Evolutionary conservation across 176 grass and related monocot genomes (phyloP).

Genomic region (Aechmea fasciata): DNA sequence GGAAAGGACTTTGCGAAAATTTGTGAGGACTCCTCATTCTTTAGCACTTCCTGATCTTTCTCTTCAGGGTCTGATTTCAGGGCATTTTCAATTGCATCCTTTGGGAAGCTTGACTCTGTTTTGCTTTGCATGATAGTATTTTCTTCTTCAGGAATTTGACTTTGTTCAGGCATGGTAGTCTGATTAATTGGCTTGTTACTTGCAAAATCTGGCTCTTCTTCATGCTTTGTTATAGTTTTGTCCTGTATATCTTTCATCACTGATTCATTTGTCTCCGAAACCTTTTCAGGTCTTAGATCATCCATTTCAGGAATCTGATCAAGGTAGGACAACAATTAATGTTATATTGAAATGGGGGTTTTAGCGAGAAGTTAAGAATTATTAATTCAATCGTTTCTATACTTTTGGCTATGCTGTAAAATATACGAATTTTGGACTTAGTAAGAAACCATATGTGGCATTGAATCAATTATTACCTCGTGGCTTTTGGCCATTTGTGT

Average conservation of each 20-base stretch:
- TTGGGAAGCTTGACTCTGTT: neutral
- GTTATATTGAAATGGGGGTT: neutral
- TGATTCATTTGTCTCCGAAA: neutral
- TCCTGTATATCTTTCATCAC: neutral
- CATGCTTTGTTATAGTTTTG: constrained; percentile 1
- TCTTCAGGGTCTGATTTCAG: neutral
- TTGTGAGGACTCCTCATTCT: neutral
- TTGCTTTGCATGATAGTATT: neutral
- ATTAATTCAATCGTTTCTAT: neutral
- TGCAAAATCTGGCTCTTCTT: neutral
- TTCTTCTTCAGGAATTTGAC: neutral
- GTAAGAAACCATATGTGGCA: neutral
- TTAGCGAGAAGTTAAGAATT: neutral
- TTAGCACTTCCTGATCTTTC: neutral
- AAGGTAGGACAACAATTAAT: neutral
- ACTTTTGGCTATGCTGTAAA: neutral
- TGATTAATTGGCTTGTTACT: neutral
- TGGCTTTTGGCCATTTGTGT: neutral
- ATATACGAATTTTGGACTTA: too few species aligned
- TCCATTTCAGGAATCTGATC: constrained; percentile 10
- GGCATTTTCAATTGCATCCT: neutral
- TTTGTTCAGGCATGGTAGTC: neutral
- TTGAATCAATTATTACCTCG: neutral
- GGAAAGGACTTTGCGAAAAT: neutral
- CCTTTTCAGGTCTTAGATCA: constrained; percentile 8